phyloP scores from a whole-genome alignment of 2,329 filamentous ascomycete species.

The Akanthomyces dipterigenus region DNA sequence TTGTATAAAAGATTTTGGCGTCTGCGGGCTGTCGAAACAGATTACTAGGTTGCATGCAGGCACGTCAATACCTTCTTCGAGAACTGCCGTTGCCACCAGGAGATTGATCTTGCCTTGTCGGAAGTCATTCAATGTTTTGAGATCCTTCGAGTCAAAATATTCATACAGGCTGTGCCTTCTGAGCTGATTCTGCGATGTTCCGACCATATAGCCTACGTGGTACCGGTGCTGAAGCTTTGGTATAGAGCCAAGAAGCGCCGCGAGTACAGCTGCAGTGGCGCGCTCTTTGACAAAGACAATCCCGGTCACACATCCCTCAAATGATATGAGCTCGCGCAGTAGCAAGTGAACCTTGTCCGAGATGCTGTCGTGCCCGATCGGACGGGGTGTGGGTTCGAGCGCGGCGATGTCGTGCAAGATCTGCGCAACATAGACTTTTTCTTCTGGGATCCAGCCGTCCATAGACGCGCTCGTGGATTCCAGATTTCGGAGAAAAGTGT shows the following conservation, averaged over 20 bases:
- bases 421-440: constrained; percentile 49
- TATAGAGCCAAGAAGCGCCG: constrained; percentile 48
- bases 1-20: constrained; percentile 53
- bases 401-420: constrained; percentile 34
- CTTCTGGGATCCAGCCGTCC: constrained; percentile 39
- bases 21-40: constrained; percentile 45
- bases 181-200: constrained; percentile 35
- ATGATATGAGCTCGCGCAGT: constrained; percentile 41
- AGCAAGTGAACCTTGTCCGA: constrained; percentile 54
- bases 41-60: constrained; percentile 57
- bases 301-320: constrained; percentile 38
- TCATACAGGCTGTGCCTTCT: constrained; percentile 36
- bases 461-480: constrained; percentile 20
- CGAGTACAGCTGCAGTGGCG: constrained; percentile 52
- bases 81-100: constrained; percentile 55
- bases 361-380: constrained; percentile 25
- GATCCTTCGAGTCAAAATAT: constrained; percentile 25
- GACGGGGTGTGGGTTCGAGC: constrained; percentile 12
- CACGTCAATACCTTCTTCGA: constrained; percentile 64
- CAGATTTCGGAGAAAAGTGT: constrained; percentile 23
- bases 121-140: constrained; percentile 39
- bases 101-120: constrained; percentile 48
- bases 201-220: constrained; percentile 48
- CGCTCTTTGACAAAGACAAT: constrained; percentile 64
- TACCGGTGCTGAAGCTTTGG: constrained; percentile 41